Evolutionary conservation across 169 alveolate genomes (phyloP), one percentile per base, ranked within the genome.

Genomic region (Cryptosporidium bovis): DNA sequence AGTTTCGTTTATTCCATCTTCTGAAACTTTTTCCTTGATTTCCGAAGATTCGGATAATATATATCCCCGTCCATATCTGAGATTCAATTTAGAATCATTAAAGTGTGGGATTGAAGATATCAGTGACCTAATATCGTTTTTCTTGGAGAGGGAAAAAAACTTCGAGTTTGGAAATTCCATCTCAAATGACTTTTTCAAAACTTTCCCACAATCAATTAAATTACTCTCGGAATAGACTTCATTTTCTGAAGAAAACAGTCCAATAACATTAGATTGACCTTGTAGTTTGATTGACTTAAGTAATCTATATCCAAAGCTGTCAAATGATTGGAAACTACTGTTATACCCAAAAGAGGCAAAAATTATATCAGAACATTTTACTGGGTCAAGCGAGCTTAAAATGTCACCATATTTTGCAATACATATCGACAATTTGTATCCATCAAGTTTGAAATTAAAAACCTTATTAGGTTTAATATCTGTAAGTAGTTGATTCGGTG

Each of bases 291-390:
- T 65, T n/a, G 91, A 71, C 55, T 90, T 66, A 36, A 93, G 82
- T 33, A 92, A 68, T 82, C 91, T 90, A 82, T 93, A 93, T 16
- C 96, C 96, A 13, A 68, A 53, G 56, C 91, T 92, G 83, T 93
- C 96, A 29, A 93, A 91, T 33, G 93, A 93, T 66, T 83, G 83
- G 36, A 91, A 82, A 66, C 83, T 77, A 20, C 90, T 90, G 82
- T 90, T 62, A 40, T 16, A 77, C 5, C 87, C 69, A 60, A 77
- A 77, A 16, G 64, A 62, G 6, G 77, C 87, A 12, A 77, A 29
- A 13, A 77, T 13, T 15, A 77, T 24, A 34, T 77, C 87, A 3
- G 87, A 56, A 18, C 87, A 77, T 62, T 77, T 77, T 1, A 77
- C 56, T 34, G 55, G 13, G 65, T 77, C 87, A 12, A 77, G 34